phyloP scores from a whole-genome alignment of 1,139 yeast species.

The Sugiyamaella japonica region DNA sequence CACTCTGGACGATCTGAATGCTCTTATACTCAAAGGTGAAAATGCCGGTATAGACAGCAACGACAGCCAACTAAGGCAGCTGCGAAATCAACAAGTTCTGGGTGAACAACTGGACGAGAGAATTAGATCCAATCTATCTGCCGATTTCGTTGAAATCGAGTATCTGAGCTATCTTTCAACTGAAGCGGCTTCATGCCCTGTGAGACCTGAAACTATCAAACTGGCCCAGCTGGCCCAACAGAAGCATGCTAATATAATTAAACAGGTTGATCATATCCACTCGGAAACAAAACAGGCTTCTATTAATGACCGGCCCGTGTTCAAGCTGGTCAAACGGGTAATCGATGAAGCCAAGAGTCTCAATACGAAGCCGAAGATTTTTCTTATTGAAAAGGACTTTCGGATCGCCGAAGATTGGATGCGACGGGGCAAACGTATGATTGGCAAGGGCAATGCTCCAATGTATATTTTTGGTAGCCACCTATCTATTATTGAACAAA shows the following conservation, averaged over 20 bases:
- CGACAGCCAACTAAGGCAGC: slow-evolving; percentile 28
- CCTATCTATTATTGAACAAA: slow-evolving; percentile 40
- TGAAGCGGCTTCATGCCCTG: slow-evolving; percentile 22
- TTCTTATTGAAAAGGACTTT: slow-evolving; percentile 27
- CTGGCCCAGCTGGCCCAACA: slow-evolving; percentile 16
- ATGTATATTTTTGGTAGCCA: slow-evolving; percentile 38
- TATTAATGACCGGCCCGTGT: slow-evolving; percentile 38
- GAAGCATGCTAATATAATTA: slow-evolving; percentile 13
- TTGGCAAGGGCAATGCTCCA: slow-evolving; percentile 44
- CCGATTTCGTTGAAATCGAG: slow-evolving; percentile 19
- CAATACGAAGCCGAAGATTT: slow-evolving; percentile 25
- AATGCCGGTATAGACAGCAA: slow-evolving; percentile 36
- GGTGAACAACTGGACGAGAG: slow-evolving; percentile 32
- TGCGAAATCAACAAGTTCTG: slow-evolving; percentile 22
- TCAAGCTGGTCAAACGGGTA: slow-evolving; percentile 32
- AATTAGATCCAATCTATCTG: slow-evolving; percentile 18
- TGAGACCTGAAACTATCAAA: slow-evolving; percentile 16
- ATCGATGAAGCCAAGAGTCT: slow-evolving; percentile 33
- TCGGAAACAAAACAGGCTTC: slow-evolving; percentile 32
- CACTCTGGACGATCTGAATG: slow-evolving; percentile 42
- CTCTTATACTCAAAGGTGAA: slow-evolving; percentile 48
- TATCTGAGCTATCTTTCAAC: slow-evolving; percentile 22
- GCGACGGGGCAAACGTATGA: slow-evolving; percentile 43
- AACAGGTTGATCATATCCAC: slow-evolving; percentile 23
- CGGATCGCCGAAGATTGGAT: slow-evolving; percentile 46